phyloP scores from a whole-genome alignment of 495 filamentous ascomycete species.

The Aspergillus baeticus region DNA sequence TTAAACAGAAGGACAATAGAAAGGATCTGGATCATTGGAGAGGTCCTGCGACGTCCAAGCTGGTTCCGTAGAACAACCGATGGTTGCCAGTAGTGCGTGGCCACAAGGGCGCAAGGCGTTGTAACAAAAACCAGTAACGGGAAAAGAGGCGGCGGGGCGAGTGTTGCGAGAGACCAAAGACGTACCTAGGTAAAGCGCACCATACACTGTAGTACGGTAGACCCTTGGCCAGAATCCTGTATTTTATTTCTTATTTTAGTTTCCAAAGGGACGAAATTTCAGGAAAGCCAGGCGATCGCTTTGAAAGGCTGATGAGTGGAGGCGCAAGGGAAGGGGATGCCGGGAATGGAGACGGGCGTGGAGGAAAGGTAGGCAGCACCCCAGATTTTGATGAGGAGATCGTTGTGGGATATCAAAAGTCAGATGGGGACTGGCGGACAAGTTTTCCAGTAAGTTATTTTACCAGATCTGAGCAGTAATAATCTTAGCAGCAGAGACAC shows the following conservation, averaged over 20 bases:
- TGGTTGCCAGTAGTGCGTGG: slow-evolving; percentile 37
- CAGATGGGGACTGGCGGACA: slow-evolving; percentile 18
- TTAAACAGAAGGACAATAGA: slow-evolving; percentile 18
- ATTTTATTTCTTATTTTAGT: slow-evolving; percentile 20
- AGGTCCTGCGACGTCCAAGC: slow-evolving; percentile 17
- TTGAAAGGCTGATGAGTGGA: slow-evolving; percentile 21
- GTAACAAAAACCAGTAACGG: slow-evolving; percentile 13
- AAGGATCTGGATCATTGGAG: slow-evolving; percentile 7
- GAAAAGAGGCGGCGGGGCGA: slow-evolving; percentile 14
- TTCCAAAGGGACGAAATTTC: slow-evolving; percentile 1
- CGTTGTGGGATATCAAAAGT: slow-evolving; percentile 19
- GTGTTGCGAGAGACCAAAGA: slow-evolving; percentile 9
- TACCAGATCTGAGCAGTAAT: slow-evolving; percentile 21
- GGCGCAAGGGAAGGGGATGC: slow-evolving; percentile 19
- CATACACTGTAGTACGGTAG: slow-evolving; percentile 10
- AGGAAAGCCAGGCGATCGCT: slow-evolving; percentile 13
- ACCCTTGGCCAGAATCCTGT: slow-evolving; percentile 12
- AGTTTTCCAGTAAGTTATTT: slow-evolving; percentile 24
- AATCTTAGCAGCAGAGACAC: slow-evolving; percentile 20
- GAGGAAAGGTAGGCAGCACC: slow-evolving; percentile 16
- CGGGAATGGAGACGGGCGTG: slow-evolving; percentile 25
- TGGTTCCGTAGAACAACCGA: slow-evolving; percentile 24
- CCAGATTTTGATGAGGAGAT: slow-evolving; percentile 12
- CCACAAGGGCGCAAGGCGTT: slow-evolving; percentile 28
- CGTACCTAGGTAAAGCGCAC: slow-evolving; percentile 18